Evolutionary conservation across 768 basidiomycete genomes (phyloP).

Genomic region (Pleurotus giganteus): DNA sequence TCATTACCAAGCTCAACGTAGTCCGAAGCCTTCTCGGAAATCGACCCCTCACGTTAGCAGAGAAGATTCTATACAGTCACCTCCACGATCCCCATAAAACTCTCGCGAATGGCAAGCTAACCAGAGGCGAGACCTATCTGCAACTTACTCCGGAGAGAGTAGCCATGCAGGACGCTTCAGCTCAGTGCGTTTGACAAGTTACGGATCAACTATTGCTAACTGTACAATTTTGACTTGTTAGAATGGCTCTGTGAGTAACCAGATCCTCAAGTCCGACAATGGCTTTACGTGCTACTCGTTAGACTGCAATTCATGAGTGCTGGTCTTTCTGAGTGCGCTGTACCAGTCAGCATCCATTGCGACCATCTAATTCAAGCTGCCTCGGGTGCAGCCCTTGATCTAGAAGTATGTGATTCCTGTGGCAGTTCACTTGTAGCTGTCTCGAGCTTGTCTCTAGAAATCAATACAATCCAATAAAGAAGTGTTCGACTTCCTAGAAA

Average conservation of each 20-base stretch:
- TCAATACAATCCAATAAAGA: conserved; percentile 90
- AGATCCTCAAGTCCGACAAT: neutral
- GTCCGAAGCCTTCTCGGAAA: conserved; percentile 65
- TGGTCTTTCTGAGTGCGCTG: conserved; percentile 77
- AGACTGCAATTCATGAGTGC: conserved; percentile 99
- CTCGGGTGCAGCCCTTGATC: conserved; percentile 83
- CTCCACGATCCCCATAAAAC: conserved; percentile 74
- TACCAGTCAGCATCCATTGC: conserved; percentile 93
- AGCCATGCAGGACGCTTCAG: conserved; percentile 95
- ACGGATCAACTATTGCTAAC: neutral
- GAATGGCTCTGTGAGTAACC: conserved; percentile 75
- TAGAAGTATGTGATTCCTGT: conserved; percentile 52
- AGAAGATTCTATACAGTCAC: conserved; percentile 97
- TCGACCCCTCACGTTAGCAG: conserved; percentile 88
- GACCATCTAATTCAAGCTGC: conserved; percentile 96
- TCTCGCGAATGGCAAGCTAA: conserved; percentile 59
- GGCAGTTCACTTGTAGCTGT: neutral
- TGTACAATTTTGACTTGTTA: conserved; percentile 25
- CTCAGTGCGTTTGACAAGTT: conserved; percentile 59
- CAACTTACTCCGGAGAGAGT: conserved; percentile 91
- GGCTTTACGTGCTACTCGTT: conserved; percentile 6
- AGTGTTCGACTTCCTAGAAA: conserved; percentile 96
- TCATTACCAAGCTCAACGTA: conserved; percentile 66
- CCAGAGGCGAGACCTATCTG: conserved; percentile 86
- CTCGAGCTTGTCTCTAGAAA: conserved; percentile 39